phyloP scores from a whole-genome alignment of 129 eudicot species.

The Oenanthe sinensis region DNA sequence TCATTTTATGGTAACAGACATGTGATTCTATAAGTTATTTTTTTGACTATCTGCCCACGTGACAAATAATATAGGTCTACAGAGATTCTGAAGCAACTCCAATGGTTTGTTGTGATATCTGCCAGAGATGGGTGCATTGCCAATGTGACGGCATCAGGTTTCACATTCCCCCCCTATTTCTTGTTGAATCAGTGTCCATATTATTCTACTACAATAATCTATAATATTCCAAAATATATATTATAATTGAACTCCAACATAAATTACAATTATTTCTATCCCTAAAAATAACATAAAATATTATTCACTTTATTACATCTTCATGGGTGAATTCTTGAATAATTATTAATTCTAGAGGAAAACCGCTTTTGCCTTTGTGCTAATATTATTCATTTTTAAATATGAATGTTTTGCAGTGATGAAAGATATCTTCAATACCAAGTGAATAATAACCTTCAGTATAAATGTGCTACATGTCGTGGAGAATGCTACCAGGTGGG shows the following conservation, averaged over 20 bases:
- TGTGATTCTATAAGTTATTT: neutral
- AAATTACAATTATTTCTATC: too few relatives aligned
- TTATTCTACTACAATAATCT: neutral
- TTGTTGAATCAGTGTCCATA: neutral
- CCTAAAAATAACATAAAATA: neutral
- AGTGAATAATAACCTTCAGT: conserved; percentile 78
- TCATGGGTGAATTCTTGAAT: neutral
- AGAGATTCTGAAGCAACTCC: conserved; percentile 99
- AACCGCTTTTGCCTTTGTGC: neutral
- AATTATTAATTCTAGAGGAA: neutral
- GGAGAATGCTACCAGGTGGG: conserved; percentile 88
- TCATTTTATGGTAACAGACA: neutral
- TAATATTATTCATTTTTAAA: conserved; percentile 5
- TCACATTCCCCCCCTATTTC: conserved; percentile 14
- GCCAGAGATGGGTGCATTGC: conserved; percentile 98
- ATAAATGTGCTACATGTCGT: conserved; percentile 89
- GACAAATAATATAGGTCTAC: conserved; percentile 58
- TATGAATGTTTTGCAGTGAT: conserved; percentile 54
- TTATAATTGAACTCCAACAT: too few relatives aligned
- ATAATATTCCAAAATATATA: neutral
- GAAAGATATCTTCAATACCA: conserved; percentile 82
- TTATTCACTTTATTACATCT: neutral
- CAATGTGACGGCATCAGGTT: conserved; percentile 94
- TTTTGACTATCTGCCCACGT: neutral
- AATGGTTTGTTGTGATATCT: conserved; percentile 96